Evolutionary conservation across 1,284 basidiomycete genomes (phyloP).

Genomic region (Puccinia triticina): DNA sequence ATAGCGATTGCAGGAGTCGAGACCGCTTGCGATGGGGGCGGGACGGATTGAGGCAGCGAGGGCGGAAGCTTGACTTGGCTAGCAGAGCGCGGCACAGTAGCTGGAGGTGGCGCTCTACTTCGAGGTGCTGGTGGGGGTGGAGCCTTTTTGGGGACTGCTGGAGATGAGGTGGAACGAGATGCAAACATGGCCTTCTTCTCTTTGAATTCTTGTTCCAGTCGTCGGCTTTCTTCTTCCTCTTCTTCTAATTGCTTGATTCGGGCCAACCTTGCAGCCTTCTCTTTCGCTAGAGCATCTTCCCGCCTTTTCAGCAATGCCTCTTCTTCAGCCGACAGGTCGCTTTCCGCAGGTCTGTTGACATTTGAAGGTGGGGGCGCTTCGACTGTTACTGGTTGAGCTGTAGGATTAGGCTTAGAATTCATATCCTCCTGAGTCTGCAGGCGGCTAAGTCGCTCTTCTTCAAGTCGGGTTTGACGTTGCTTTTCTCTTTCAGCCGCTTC

Average conservation of each 20-base stretch:
- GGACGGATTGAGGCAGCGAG: neutral
- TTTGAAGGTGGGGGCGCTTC: slow-evolving; percentile 32
- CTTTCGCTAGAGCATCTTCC: slow-evolving; percentile 74
- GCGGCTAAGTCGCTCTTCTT: slow-evolving; percentile 67
- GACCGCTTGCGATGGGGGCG: slow-evolving; percentile 49
- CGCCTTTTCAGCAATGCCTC: slow-evolving; percentile 71
- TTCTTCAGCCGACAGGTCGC: slow-evolving; percentile 68
- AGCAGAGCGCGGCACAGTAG: slow-evolving; percentile 55
- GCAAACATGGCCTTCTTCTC: slow-evolving; percentile 55
- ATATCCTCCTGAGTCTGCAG: slow-evolving; percentile 55
- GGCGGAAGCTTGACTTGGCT: slow-evolving; percentile 53
- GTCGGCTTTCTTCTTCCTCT: slow-evolving; percentile 67
- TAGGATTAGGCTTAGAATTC: slow-evolving; percentile 71
- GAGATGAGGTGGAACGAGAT: slow-evolving; percentile 57
- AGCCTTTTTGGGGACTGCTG: slow-evolving; percentile 49
- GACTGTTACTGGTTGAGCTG: slow-evolving; percentile 39
- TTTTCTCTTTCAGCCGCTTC: slow-evolving; percentile 72
- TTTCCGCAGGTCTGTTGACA: slow-evolving; percentile 46
- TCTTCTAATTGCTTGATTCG: slow-evolving; percentile 62
- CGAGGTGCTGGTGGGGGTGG: slow-evolving; percentile 54
- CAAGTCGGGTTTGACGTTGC: slow-evolving; percentile 63
- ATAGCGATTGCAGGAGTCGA: slow-evolving; percentile 56
- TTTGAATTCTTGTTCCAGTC: slow-evolving; percentile 65
- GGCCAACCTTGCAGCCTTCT: slow-evolving; percentile 63
- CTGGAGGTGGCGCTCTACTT: slow-evolving; percentile 59